phyloP scores from a whole-genome alignment of 306 rosid genomes.

The Oxytropis ochrocephala region DNA sequence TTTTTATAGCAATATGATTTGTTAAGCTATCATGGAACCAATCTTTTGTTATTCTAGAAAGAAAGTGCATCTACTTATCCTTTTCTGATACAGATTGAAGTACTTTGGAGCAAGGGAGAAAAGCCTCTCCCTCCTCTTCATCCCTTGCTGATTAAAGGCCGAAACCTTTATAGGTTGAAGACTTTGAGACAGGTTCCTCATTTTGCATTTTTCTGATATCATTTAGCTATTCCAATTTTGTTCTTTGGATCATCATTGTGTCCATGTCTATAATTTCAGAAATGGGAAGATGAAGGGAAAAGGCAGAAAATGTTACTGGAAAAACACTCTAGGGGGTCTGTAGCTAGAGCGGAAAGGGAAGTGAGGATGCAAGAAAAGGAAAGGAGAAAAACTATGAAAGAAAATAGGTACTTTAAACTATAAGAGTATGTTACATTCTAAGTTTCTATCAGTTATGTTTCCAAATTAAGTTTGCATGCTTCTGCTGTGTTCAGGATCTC shows the following conservation, averaged over 20 bases:
- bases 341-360: slow-evolving; percentile 71
- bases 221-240: neutral
- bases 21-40: neutral
- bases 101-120: slow-evolving; percentile 93
- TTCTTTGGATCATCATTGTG: slow-evolving; percentile 4
- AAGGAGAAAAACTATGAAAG: slow-evolving; percentile 29
- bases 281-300: slow-evolving; percentile 69
- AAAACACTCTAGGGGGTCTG: slow-evolving; percentile 71
- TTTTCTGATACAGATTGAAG: slow-evolving; percentile 64
- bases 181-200: slow-evolving; percentile 80
- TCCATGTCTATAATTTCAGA: slow-evolving; percentile 30
- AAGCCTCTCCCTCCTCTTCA: slow-evolving; percentile 74
- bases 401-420: slow-evolving; percentile 40
- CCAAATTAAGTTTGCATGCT: neutral
- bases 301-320: slow-evolving; percentile 61
- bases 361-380: slow-evolving; percentile 56
- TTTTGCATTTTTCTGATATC: slow-evolving; percentile 2
- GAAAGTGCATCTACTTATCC: neutral
- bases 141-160: slow-evolving; percentile 81
- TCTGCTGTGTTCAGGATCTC: slow-evolving; percentile 40
- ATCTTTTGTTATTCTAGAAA: slow-evolving; percentile 2
- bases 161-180: slow-evolving; percentile 79
- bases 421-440: neutral
- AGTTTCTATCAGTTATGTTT: neutral
- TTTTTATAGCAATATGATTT: neutral